Evolutionary conservation across 2,329 filamentous ascomycete species (phyloP), one percentile per base, ranked within the genome.

Genomic region (Microdochium trichocladiopsis): DNA sequence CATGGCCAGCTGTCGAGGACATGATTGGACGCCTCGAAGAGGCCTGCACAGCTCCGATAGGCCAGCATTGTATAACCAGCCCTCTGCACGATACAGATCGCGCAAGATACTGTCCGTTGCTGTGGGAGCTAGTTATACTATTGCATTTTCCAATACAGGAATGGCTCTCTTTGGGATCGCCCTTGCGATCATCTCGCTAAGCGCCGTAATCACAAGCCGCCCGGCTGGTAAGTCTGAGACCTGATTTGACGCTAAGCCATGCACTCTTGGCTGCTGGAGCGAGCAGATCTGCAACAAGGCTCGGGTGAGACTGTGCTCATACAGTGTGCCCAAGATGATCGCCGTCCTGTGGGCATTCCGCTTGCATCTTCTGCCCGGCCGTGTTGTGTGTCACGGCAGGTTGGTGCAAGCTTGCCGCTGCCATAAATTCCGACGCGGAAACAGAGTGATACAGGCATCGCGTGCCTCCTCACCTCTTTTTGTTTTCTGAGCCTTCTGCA

Each of bases 341-440:
- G 41, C 6, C 18, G n/a, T 5, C 18, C 21, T 6, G n/a, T 21
- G 18, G 21, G 41, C 41, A 51, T 49, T 54, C 52, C 49, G 24
- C 12, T 49, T 54, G 56, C 54, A 53, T 57, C 48, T 21, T 50
- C 11, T 8, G 28, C 28, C 28, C 8, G 14, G 28, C 16, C 18
- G 41, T 12, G 41, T 18, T 18, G 41, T 45, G 18, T 22, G 6
- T 22, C 18, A 45, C 41, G 11, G 14, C 18, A 21, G 41, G 6
- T 45, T 5, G 18, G 6, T 22, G 14, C 8, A 31, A 31, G 12
- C 14, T 18, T 11, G 41, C 41, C 16, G 41, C n/a, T n/a, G n/a
- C n/a, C 41, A 18, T 45, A 45, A 22, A 45, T 22, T 22, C 4
- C 22, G 12, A 45, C 41, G 18, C 41, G 6, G 22, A 21, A 45